Percentiles rank a stretch among this genome's conserved stretches.
Conservation (phyloP, 768 basidiomycete species). For the Albatrellus ellisii region DNA sequence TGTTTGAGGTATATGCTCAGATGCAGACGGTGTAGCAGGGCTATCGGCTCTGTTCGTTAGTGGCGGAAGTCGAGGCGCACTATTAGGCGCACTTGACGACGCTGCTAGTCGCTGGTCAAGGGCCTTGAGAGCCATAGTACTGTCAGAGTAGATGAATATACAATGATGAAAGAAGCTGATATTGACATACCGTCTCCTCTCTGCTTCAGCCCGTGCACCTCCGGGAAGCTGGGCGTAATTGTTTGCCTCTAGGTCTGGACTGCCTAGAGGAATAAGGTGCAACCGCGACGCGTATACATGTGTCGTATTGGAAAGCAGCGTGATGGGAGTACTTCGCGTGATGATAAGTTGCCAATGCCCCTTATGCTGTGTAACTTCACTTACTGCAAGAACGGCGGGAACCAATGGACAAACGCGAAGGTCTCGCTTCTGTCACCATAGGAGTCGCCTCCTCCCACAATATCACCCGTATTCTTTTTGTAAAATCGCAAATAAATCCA, state of each 20-base stretch:
- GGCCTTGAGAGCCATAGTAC: conserved; percentile 93
- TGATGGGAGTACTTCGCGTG: conserved; percentile 53
- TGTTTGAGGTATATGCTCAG: conserved; percentile 1
- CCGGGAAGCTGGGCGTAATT: conserved; percentile 65
- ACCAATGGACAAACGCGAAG: conserved; percentile 91
- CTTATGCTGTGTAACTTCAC: conserved; percentile 2
- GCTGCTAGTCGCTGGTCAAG: conserved; percentile 85
- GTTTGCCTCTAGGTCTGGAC: conserved; percentile 58
- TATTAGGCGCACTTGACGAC: conserved; percentile 18
- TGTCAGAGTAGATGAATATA: conserved; percentile 20
- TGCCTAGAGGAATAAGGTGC: conserved; percentile 57
- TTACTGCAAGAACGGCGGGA: conserved; percentile 90
- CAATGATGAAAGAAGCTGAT: background rate
- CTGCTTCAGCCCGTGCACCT: conserved; percentile 89
- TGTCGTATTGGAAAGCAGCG: conserved; percentile 50
- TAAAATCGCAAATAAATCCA: conserved; percentile 97
- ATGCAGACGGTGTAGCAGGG: conserved; percentile 4
- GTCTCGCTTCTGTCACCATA: conserved; percentile 96
- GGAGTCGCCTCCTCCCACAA: conserved; percentile 44
- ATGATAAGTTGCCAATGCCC: background rate
- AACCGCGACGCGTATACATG: conserved; percentile 55
- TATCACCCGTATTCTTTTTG: conserved; percentile 69
- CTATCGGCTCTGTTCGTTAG: background rate
- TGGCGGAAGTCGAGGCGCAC: conserved; percentile 9
- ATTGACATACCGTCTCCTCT: conserved; percentile 67